Base-by-base conservation (phyloP, 139 green algal genomes). In the Edaphochlamys debaryana region DNA sequence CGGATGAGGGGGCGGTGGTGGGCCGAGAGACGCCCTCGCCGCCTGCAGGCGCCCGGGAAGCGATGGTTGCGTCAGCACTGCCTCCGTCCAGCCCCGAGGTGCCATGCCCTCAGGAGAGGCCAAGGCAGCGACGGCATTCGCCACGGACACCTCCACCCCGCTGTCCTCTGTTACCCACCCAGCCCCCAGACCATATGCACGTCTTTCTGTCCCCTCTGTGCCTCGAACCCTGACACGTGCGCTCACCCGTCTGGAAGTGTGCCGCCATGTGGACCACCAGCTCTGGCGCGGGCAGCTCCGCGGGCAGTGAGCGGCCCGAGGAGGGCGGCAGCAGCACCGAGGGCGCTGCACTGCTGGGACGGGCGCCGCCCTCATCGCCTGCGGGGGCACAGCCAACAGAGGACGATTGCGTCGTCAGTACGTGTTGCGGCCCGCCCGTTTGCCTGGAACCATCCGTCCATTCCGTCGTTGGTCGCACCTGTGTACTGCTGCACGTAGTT, bases 191-290 rank as follows among this genome's bases (percentile, higher is more conserved):
- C 45, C 9, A 54, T 13, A 9, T 54, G 9, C 11, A 22, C 11
- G 45, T 13, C 11, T 13, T 54, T 4, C 63, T 4, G 30, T 23
- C 22, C n/a, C 17, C 5, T 25, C 30, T 40, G 30, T 9, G 7
- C n/a, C 63, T 38, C n/a, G 4, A 52, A 34, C 20, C 5, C 19
- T 45, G 67, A 34, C 67, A 52, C 36, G 38, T 32, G 48, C 40
- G 63, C 62, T 30, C 66, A 84, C 78, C 78, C 17, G 78, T 38
- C 40, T 84, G 78, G 48, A 77, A 84, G 48, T 77, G 78, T 45
- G 67, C 67, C 23, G 78, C 78, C 50, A 76, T 84, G 78, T 84
- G 78, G 50, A 77, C 11, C 36, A 84, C 78, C 48, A 76, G 45
- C 3, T 75, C 66, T 1, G 64, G 78, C 48, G 52, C 78, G 15